phyloP scores from a whole-genome alignment of 495 filamentous ascomycete species.

The Echria macrotheca region DNA sequence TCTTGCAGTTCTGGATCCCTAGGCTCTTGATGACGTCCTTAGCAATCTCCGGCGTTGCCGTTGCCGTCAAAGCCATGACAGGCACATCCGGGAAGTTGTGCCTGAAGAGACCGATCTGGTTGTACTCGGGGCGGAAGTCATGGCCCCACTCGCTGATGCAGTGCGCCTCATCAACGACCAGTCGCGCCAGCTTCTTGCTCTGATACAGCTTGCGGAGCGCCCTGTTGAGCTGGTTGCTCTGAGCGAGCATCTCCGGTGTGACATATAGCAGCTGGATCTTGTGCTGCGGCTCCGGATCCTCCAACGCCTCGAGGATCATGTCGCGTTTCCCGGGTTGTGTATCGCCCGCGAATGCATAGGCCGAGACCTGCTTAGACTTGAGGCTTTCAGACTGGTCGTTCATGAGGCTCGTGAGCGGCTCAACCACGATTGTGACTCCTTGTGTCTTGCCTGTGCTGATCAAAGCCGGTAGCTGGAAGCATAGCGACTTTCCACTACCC shows the following conservation, averaged over 20 bases:
- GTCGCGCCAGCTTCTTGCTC: conserved; percentile 67
- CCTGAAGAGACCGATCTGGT: conserved; percentile 69
- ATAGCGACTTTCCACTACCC: conserved; percentile 92
- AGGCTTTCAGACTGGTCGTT: conserved; percentile 88
- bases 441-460: conserved; percentile 72
- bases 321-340: conserved; percentile 48
- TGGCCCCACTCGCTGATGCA: conserved; percentile 99
- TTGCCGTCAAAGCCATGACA: conserved; percentile 90
- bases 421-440: conserved; percentile 88
- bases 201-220: conserved; percentile 57
- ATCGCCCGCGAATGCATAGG: conserved; percentile 74
- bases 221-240: conserved; percentile 58
- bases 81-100: conserved; percentile 68
- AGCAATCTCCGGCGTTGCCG: conserved; percentile 88
- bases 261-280: conserved; percentile 83
- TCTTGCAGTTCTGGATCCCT: conserved; percentile 65
- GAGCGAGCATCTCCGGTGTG: conserved; percentile 93
- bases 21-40: conserved; percentile 86
- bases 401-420: conserved; percentile 94
- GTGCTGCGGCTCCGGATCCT: conserved; percentile 57
- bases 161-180: conserved; percentile 97
- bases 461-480: conserved; percentile 90
- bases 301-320: conserved; percentile 55
- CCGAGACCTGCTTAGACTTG: conserved; percentile 65
- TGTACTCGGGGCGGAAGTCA: conserved; percentile 97